Evolutionary conservation across 352 stramenopile genomes (phyloP).

Genomic region (Pythium aristosporum): DNA sequence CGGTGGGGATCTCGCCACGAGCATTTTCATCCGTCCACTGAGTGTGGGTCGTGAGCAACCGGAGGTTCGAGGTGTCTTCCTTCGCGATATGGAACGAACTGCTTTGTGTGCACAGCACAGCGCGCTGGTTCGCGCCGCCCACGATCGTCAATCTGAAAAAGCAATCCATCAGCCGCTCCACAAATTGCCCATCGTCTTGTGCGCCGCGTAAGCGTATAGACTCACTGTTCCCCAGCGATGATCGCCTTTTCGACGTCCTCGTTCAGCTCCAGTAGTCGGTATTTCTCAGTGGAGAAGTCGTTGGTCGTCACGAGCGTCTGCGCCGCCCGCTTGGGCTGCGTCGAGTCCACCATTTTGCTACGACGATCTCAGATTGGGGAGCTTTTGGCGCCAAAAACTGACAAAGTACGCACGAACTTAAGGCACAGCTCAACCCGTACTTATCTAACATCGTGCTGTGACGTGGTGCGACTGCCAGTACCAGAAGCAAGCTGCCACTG

Average conservation of each 20-base stretch:
- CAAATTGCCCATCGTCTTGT: neutral
- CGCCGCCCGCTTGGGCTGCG: constrained; percentile 22
- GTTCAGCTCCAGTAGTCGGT: constrained; percentile 62
- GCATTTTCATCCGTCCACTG: constrained; percentile 34
- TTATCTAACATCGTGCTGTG: no score
- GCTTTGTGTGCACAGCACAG: constrained; percentile 67
- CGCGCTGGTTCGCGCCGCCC: constrained; percentile 45
- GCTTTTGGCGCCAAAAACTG: constrained; percentile 15
- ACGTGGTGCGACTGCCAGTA: no score
- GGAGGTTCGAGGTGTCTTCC: constrained; percentile 82
- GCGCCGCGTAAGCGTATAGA: neutral
- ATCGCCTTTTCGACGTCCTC: constrained; percentile 63
- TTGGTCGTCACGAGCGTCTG: constrained; percentile 48
- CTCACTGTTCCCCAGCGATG: constrained; percentile 18
- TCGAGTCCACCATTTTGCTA: constrained; percentile 27
- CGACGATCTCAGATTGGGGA: neutral
- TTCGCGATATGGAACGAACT: constrained; percentile 77
- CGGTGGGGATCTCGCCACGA: constrained; percentile 45
- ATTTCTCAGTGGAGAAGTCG: constrained; percentile 57
- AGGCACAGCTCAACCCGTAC: neutral
- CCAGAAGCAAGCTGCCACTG: no score
- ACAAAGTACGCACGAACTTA: constrained; percentile 13
- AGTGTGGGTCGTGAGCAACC: constrained; percentile 60
- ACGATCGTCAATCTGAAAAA: constrained; percentile 61
- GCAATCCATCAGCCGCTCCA: neutral